Conservation (phyloP, 768 basidiomycete species). For the Gyrodon lividus region DNA sequence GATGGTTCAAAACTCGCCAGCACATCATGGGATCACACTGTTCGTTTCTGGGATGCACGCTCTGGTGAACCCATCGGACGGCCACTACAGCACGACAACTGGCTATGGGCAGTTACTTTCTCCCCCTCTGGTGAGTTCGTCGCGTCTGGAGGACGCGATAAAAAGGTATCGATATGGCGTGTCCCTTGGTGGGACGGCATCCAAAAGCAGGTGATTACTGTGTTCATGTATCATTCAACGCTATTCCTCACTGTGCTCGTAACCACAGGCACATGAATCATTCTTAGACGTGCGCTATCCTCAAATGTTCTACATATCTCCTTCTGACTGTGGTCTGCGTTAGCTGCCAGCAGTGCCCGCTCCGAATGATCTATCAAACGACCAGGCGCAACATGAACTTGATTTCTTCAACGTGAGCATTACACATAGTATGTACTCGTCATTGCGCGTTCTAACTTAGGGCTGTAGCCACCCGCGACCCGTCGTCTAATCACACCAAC, state of each 20-base stretch:
- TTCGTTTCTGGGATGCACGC: not conserved
- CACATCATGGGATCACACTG: not conserved
- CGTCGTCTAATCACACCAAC: too few relatives aligned
- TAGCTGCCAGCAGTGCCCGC: not conserved
- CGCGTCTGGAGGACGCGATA: not conserved
- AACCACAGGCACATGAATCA: not conserved
- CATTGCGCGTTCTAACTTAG: too few relatives aligned
- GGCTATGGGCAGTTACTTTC: not conserved
- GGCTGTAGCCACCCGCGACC: too few relatives aligned
- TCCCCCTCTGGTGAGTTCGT: not conserved
- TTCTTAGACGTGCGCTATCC: not conserved
- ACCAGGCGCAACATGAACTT: not conserved
- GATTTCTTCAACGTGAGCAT: not conserved
- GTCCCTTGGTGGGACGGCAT: not conserved
- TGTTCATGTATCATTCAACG: too few relatives aligned
- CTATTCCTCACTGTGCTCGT: not conserved
- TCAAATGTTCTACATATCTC: too few relatives aligned
- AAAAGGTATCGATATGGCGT: not conserved
- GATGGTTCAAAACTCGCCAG: not conserved
- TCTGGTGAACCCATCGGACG: not conserved
- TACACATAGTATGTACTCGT: too few relatives aligned
- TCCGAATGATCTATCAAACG: not conserved
- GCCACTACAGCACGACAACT: not conserved
- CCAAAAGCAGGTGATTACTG: not conserved
- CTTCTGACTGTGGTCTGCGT: not conserved